A percentile compares a stretch with the other conserved stretches of the same genome.
Evolutionary conservation across 305 asterid species (phyloP).

Genomic region (Fraxinus sp.): DNA sequence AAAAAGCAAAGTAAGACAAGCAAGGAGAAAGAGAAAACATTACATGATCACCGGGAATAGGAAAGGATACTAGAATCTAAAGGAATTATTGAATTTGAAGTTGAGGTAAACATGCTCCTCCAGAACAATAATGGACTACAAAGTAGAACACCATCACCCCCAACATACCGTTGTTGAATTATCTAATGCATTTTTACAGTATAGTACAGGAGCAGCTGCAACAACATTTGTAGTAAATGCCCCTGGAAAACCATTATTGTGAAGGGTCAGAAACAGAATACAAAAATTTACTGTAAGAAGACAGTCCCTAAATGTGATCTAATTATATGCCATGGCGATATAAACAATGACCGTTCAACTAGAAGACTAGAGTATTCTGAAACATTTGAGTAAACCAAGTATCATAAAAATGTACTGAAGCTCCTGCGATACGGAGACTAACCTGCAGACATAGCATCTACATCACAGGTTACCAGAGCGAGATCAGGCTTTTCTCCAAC

Average conservation of each 20-base stretch:
- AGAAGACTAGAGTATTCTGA: conserved; percentile 1
- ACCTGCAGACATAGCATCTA: conserved; percentile 89
- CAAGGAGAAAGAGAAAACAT: background rate
- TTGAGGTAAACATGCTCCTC: background rate
- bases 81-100: background rate
- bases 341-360: background rate
- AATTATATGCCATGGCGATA: background rate
- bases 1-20: background rate
- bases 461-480: conserved; percentile 84
- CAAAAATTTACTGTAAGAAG: background rate
- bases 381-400: conserved; percentile 11
- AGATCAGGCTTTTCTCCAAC: conserved; percentile 98
- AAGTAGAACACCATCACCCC: background rate
- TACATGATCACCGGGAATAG: background rate
- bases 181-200: conserved; percentile 73
- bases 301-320: background rate
- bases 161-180: conserved; percentile 68
- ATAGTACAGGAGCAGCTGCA: conserved; percentile 95
- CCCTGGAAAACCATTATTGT: conserved; percentile 46
- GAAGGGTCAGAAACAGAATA: conserved; percentile 12
- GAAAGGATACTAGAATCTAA: background rate
- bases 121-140: conserved; percentile 9
- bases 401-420: conserved; percentile 10
- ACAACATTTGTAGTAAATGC: conserved; percentile 85
- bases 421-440: background rate